Base-by-base conservation (phyloP, 1,284 basidiomycete species). In the Apiotrichum mycotoxinovorans region DNA sequence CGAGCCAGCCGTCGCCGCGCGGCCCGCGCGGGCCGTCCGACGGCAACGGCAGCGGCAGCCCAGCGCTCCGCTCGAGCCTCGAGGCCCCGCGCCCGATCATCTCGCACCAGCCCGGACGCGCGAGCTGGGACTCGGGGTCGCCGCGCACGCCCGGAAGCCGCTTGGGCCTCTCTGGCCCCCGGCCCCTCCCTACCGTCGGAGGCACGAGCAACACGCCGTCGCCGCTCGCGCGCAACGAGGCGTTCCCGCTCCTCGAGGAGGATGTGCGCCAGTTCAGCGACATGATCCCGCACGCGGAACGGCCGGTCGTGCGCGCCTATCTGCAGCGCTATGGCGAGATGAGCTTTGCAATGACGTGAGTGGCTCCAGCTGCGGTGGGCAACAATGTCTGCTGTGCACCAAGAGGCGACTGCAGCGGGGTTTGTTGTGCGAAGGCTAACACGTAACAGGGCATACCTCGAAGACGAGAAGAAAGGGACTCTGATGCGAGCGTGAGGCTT, bases 381-480 rank as follows among this genome's bases (percentile, higher is more conserved):
- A 9, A 34, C 33, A 17, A 12, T 7, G 17, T 33, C 22, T 20
- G 5, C 4, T 17, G 12, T 35, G 12, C 12, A 14, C 17, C 34
- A 11, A 35, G 34, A 35, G 34, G 17, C 15, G 37, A 38, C 15
- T 8, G 3, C 4, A n/a, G 37, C 37, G 18, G 37, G 20, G 17
- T 18, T 18, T 40, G 38, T 20, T 25, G 3, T 42, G n/a, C n/a
- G n/a, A n/a, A n/a, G 18, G 41, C 41, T 42, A 20, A 42, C 41
- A 42, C 22, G 4, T 22, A 9, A 30, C 60, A 75, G 89, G 22
- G 87, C 88, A 67, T 93, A 91, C 73, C 78, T 93, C 30, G 89
- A 91, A 64, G 90, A 93, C 66, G 88, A 91, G 73, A 87, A 87
- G 79, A 87, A 85, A 65, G 88, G 87, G 23, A 81, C 78, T 22